phyloP scores from a whole-genome alignment of 495 filamentous ascomycete genomes.

The Xylaria bambusicola region DNA sequence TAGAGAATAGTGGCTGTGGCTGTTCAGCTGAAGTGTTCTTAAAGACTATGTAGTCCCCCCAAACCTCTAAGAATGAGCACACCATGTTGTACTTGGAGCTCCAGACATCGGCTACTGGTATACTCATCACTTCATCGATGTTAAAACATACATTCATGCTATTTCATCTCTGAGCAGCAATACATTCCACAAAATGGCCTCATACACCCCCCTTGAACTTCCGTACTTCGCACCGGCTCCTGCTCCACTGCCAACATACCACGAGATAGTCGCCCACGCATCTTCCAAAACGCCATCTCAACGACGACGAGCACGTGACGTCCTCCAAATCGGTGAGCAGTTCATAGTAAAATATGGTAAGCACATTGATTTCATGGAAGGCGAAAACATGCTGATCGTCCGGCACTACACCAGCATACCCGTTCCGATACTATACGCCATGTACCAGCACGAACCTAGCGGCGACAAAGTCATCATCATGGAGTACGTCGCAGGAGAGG shows the following conservation, averaged over 20 bases:
- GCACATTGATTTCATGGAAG: neutral
- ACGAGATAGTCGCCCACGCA: neutral
- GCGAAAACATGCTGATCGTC: conserved; percentile 26
- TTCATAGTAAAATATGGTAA: neutral
- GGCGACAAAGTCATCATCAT: neutral
- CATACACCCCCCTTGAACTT: neutral
- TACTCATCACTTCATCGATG: too few species aligned
- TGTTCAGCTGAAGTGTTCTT: too few species aligned
- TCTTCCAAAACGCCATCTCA: neutral
- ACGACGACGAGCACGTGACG: neutral
- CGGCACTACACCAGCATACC: conserved; percentile 36
- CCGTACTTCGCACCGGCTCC: conserved; percentile 4
- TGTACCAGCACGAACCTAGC: conserved; percentile 29
- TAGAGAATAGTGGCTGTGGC: too few species aligned
- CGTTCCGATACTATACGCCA: conserved; percentile 46
- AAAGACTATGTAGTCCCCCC: too few species aligned
- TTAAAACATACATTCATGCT: too few species aligned
- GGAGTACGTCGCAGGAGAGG: neutral
- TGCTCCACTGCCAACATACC: conserved; percentile 3
- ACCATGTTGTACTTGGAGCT: too few species aligned
- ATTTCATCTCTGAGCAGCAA: too few species aligned
- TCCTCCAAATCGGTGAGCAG: neutral
- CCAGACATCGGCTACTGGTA: too few species aligned
- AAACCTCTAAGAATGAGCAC: too few species aligned
- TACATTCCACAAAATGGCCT: too few species aligned